Conservation (phyloP, 768 basidiomycete genomes). For the Hericium coralloides region DNA sequence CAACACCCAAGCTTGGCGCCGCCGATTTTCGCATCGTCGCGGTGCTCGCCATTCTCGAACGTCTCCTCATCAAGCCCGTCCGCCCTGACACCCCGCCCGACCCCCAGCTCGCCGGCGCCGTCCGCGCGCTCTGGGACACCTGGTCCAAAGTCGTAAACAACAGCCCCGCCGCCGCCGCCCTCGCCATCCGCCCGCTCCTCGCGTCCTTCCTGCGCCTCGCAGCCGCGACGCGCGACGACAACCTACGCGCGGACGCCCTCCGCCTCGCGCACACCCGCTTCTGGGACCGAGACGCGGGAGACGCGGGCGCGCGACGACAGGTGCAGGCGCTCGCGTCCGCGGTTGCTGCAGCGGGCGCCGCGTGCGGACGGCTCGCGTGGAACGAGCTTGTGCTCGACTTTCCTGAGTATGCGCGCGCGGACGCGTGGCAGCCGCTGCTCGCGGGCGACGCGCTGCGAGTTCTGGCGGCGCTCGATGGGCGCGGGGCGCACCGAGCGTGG, state of each 20-base stretch:
- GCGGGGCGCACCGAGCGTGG: conserved; percentile 5
- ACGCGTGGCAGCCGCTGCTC: conserved; percentile 12
- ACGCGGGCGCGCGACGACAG: conserved; percentile 16
- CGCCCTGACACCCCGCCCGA: not conserved
- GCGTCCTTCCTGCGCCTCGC: conserved; percentile 40
- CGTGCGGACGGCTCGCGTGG: conserved; percentile 8
- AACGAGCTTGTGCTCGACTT: conserved; percentile 10
- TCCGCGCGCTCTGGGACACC: conserved; percentile 27
- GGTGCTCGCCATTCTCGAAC: conserved; percentile 8
- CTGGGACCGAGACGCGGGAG: conserved; percentile 12
- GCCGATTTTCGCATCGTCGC: conserved; percentile 11
- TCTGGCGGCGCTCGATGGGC: conserved; percentile 7
- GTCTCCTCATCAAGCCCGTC: not conserved
- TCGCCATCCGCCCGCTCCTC: conserved; percentile 26
- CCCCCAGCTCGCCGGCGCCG: not conserved
- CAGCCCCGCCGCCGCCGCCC: conserved; percentile 4
- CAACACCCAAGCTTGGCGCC: not conserved
- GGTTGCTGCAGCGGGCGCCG: conserved; percentile 18
- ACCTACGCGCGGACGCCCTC: conserved; percentile 8
- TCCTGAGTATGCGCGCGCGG: conserved; percentile 9
- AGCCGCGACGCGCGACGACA: conserved; percentile 22
- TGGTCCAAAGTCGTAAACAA: conserved; percentile 26
- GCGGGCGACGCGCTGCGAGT: conserved; percentile 5
- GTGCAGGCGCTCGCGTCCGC: conserved; percentile 26
- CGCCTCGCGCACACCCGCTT: conserved; percentile 13